Base-by-base conservation (phyloP, 192 early-diverging fungal species). In the Coemansia aciculifera region DNA sequence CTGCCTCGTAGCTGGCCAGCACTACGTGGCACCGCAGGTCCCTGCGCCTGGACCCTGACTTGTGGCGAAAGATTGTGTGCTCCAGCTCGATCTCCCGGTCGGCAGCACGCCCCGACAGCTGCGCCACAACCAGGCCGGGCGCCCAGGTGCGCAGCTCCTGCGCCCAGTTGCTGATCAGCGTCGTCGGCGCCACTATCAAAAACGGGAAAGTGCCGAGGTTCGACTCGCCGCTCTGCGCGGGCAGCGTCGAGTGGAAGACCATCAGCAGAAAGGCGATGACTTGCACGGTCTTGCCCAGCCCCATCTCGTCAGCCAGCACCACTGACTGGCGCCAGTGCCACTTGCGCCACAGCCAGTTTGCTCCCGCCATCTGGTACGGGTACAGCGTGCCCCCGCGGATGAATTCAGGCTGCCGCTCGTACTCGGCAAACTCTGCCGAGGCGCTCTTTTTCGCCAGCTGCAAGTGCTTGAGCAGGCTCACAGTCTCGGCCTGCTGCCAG, bases 241-340 rank as follows among this genome's bases (percentile, higher is more conserved):
- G 56, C 10, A 83, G 12, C 29, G 80, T 70, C 44, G 72, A 74
- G 51, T 73, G 59, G 75, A 92, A 93, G 5, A 96, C 74, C 59
- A 90, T 92, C 7, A 85, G 86, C 24, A 98, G 75, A 66, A 96
- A 94, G 2, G 92, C 87, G 49, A 99, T 95, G 0, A 92, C 93
- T 75, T 99, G 98, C 2, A 99, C 89, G 0, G 98, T 98, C 79
- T 99, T 99, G 13, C 98, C 98, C 37, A 97, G 78, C 15, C 94
- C 91, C 91, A 90, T 89, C 73, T 98, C 96, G 68, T 98, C 96
- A 0, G 95, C 98, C 29, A 98, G 73, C 62, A 99, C 95, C 3
- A 94, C 95, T 59, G 95, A 93, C 68, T 91, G 72, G 68, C 96
- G 90, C 43, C 81, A 75, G 51, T 87, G 86, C 95, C 96, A 98